These are phyloP conservation scores for Fusarium camptoceras DNA, from an alignment of 2,329 filamentous ascomycete species.

Conservation along the genomic window DNA sequence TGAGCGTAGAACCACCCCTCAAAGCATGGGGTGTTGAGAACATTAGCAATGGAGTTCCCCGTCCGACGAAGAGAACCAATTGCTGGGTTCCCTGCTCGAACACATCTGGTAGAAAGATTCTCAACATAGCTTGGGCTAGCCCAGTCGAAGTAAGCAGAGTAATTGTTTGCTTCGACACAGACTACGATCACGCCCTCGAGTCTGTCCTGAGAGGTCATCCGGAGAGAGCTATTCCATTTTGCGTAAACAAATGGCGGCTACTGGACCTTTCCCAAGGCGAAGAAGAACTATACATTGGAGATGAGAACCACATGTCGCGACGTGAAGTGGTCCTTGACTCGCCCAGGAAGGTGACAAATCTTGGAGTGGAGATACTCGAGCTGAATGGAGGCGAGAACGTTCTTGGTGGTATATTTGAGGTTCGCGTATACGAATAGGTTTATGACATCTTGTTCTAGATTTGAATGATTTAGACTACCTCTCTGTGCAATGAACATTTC, in stretches of 20 bases:
- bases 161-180: constrained; percentile 5
- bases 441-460: rapidly evolving
- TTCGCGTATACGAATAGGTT: constrained; percentile 3
- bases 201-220: constrained; percentile 18
- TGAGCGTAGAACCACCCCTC: not conserved
- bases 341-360: not conserved
- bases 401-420: constrained; percentile 14
- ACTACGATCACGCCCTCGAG: constrained; percentile 20
- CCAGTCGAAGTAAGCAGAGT: not conserved
- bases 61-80: constrained; percentile 16
- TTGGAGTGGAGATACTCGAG: constrained; percentile 8
- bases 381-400: not conserved
- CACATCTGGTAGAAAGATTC: not conserved
- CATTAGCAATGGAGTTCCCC: not conserved
- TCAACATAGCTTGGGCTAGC: not conserved
- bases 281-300: not conserved
- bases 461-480: not conserved
- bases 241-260: constrained; percentile 13
- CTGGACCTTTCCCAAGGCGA: not conserved
- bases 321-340: not conserved
- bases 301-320: constrained; percentile 11
- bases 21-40: not conserved
- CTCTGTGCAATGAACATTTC: not conserved
- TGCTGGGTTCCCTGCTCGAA: constrained; percentile 6
- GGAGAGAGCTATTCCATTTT: constrained; percentile 12